Evolutionary conservation across 2,329 filamentous ascomycete species (phyloP), one percentile per base, ranked within the genome.

Genomic region (Fusarium sp.): DNA sequence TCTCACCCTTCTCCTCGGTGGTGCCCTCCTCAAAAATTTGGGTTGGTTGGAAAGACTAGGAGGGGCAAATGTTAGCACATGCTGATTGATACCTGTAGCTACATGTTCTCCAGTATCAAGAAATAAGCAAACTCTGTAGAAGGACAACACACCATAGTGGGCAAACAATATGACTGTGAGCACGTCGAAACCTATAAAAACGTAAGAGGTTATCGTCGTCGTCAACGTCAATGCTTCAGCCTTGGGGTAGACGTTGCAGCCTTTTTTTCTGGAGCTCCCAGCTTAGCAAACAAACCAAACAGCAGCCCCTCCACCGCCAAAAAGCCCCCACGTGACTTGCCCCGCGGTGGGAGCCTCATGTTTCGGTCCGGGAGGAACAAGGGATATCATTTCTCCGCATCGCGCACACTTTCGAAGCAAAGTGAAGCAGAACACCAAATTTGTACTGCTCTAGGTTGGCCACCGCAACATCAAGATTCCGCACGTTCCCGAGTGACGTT

Each of bases 1-100:
- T 98, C 85, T 98, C 95, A 76, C 96, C 96, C 85, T 97, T 98
- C 84, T 98, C 95, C 83, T 98, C 93, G 59, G 92, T 96, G 73
- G 96, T 96, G 79, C 96, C 94, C 81, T 97, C 93, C 76, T 94
- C 93, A 83, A 98, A 98, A 85, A 98, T 98, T 83, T 98, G 95
- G 68, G 94, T 97, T 76, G 95, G 94, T 83, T 94, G 96, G 81
- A 90, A 90, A 74, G 88, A 90, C 79, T 81, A 65, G 54, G 62
- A 67, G 83, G 73, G 67, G 62, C 55, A 67, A 48, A 67, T 49
- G 61, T 75, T 65, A 75, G 69, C 62, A 69, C 35, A 44, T 57
- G 48, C 14, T 24, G 19, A 53, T 40, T 24, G 19, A 53, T 40
- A 41, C 47, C 19, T 43, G 9, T 32, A 40, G 19, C 28, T 30